Percentiles rank a stretch among this genome's conserved stretches.
These are phyloP conservation scores for Colletotrichum horii DNA, from an alignment of 2,329 filamentous ascomycete genomes.

Conservation along the genomic window DNA sequence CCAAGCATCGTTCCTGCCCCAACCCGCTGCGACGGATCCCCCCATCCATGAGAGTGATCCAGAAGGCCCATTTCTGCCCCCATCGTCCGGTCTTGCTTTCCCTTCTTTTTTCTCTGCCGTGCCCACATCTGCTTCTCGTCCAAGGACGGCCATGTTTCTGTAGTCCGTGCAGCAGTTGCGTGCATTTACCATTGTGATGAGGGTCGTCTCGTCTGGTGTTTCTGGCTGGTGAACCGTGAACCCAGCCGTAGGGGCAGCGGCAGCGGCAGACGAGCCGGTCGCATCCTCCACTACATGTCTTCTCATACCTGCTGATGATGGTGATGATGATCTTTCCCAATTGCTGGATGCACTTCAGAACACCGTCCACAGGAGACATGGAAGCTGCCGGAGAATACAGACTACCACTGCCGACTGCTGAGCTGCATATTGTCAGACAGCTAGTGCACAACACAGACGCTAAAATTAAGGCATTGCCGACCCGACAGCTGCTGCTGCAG, in stretches of 20 bases:
- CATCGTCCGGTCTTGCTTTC: not conserved
- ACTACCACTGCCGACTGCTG: not conserved
- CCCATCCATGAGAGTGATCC: not conserved
- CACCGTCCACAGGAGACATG: not conserved
- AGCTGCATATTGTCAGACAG: not conserved
- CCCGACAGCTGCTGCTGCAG: not conserved
- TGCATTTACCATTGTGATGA: not conserved
- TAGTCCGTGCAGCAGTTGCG: not conserved
- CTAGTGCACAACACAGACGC: not conserved
- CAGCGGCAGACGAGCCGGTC: not conserved
- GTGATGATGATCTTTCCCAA: not conserved
- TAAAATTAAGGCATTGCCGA: not conserved
- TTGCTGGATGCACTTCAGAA: not conserved
- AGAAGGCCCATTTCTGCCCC: not conserved
- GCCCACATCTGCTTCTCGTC: not conserved
- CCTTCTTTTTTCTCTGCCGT: not conserved
- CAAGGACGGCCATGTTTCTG: not conserved
- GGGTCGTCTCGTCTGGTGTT: constrained; percentile 15
- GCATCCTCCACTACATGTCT: not conserved
- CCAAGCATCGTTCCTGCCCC: not conserved
- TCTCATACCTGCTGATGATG: not conserved
- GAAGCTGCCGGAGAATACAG: not conserved
- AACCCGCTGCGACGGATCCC: not conserved
- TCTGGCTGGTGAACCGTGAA: not conserved
- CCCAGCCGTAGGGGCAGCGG: not conserved